phyloP scores from a whole-genome alignment of 2,329 filamentous ascomycete genomes.

The Blumeria hordei region DNA sequence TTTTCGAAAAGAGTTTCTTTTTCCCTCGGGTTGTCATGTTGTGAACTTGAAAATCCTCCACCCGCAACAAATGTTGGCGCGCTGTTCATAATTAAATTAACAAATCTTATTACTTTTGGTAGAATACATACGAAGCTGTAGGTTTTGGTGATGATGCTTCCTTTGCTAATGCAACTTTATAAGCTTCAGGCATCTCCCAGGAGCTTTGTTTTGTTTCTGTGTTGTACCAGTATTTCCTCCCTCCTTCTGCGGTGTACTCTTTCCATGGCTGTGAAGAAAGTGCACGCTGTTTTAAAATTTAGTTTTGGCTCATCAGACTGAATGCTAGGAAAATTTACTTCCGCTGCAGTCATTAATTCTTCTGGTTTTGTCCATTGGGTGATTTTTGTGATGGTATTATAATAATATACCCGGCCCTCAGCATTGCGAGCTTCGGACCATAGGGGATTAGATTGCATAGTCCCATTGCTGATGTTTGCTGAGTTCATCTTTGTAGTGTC shows the following conservation, averaged over 20 bases:
- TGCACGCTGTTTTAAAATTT: conserved; percentile 32
- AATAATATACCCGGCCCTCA: conserved; percentile 77
- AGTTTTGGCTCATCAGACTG: background rate
- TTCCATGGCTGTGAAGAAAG: conserved; percentile 74
- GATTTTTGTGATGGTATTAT: conserved; percentile 61
- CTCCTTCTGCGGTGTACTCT: conserved; percentile 68
- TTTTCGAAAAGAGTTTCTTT: conserved; percentile 24
- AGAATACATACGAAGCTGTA: conserved; percentile 20
- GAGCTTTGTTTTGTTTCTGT: conserved; percentile 75
- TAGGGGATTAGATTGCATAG: conserved; percentile 20
- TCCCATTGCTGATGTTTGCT: conserved; percentile 14
- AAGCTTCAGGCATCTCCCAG: conserved; percentile 78
- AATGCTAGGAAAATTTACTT: conserved; percentile 25
- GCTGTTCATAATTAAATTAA: background rate
- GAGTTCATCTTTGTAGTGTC: conserved; percentile 9
- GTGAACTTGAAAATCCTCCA: conserved; percentile 16
- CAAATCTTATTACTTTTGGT: no score
- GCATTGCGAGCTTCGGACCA: conserved; percentile 68
- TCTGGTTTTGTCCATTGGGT: conserved; percentile 91
- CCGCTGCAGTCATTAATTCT: conserved; percentile 61
- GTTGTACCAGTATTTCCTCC: conserved; percentile 89
- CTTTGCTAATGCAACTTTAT: conserved; percentile 49
- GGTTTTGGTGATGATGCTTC: conserved; percentile 20
- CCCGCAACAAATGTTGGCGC: conserved; percentile 20
- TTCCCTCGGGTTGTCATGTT: conserved; percentile 15